Conservation (phyloP, 129 eudicot genomes). For the Silybum marianum region DNA sequence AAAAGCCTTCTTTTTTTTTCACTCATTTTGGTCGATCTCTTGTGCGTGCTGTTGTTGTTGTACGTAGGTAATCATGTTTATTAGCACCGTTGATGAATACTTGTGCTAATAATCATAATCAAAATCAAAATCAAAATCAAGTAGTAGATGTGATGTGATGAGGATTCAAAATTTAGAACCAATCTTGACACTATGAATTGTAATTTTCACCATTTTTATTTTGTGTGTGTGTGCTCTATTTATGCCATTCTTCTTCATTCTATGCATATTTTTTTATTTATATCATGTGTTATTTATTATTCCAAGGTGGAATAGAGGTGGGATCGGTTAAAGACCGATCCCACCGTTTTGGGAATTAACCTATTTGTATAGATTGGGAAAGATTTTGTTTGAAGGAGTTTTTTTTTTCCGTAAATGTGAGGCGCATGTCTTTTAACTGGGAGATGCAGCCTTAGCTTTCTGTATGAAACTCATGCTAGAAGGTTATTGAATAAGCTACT, state of each 20-base stretch:
- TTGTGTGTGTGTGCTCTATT: constrained; percentile 23
- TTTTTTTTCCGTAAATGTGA: no score
- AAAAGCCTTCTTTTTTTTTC: neutral
- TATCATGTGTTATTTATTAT: neutral
- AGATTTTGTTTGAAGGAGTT: no score
- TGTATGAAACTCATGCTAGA: no score
- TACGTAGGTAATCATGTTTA: constrained; percentile 12
- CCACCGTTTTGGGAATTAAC: no score
- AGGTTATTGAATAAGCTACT: no score
- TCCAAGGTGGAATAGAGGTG: neutral
- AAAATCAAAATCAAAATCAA: no score
- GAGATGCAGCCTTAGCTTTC: no score
- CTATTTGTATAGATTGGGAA: no score
- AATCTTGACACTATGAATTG: constrained; percentile 31
- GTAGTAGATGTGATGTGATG: constrained; percentile 11
- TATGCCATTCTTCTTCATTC: constrained; percentile 5
- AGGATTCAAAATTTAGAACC: constrained; percentile 21
- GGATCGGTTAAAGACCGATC: neutral
- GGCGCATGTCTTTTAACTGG: no score
- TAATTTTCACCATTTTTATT: neutral
- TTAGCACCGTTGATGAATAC: constrained; percentile 28
- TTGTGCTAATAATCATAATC: constrained; percentile 17
- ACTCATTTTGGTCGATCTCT: constrained; percentile 12
- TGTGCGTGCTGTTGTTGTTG: constrained; percentile 3
- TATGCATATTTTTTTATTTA: neutral